These are phyloP conservation scores for Aspergillus panamensis DNA, from an alignment of 495 filamentous ascomycete species.

Conservation along the genomic window DNA sequence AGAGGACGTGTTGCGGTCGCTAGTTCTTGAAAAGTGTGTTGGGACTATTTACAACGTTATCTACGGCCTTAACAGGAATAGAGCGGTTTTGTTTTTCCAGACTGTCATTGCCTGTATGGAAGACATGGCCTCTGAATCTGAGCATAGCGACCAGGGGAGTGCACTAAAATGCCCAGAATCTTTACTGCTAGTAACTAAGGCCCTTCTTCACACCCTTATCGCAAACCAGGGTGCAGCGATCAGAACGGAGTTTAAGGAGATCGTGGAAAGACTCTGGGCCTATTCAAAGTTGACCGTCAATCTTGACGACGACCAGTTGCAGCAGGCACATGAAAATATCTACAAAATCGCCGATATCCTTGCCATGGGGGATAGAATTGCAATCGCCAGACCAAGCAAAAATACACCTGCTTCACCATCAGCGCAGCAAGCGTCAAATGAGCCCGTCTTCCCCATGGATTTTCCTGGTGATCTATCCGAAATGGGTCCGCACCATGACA, in stretches of 20 bases:
- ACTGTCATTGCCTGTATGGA: not conserved
- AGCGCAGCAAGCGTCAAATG: not conserved
- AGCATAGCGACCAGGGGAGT: not conserved
- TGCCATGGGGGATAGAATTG: slow-evolving; percentile 3
- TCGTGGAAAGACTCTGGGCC: slow-evolving; percentile 6
- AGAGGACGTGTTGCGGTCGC: slow-evolving; percentile 2
- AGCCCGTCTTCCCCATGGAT: not conserved
- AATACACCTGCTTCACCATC: not conserved
- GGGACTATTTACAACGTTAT: slow-evolving; percentile 16
- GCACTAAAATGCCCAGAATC: not conserved
- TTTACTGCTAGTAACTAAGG: slow-evolving; percentile 3
- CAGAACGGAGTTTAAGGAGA: not conserved
- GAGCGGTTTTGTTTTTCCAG: not conserved
- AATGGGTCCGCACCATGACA: slow-evolving; percentile 5
- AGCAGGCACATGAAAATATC: not conserved
- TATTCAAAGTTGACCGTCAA: too few relatives aligned
- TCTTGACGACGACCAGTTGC: too few relatives aligned
- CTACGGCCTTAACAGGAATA: not conserved
- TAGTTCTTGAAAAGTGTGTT: slow-evolving; percentile 7
- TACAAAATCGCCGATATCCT: slow-evolving; percentile 6
- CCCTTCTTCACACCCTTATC: slow-evolving; percentile 1
- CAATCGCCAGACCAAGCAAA: too few relatives aligned
- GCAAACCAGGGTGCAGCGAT: slow-evolving; percentile 6
- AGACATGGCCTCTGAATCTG: not conserved
- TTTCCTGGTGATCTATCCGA: slow-evolving; percentile 5